Evolutionary conservation across 192 early-diverging fungal genomes (phyloP), one percentile per base, ranked within the genome.

Genomic region (Rhizophagus clarus): DNA sequence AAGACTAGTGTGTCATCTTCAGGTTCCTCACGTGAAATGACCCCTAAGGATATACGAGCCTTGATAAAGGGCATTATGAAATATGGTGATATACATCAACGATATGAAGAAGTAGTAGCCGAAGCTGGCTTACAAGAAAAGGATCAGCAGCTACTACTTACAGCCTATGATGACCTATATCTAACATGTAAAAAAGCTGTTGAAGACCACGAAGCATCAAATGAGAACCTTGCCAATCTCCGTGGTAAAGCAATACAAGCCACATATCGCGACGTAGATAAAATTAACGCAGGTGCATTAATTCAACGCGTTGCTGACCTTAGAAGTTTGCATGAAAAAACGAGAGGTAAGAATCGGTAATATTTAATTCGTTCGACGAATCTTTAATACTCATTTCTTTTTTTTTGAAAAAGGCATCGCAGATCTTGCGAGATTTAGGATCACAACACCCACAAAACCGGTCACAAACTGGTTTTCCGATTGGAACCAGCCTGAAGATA

Each of bases 401-500:
- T 7, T 40, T 40, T 40, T 34, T 34, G 2, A 28, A 66, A 26
- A 81, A 77, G 42, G 17, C 3, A 28, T 87, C 0, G 73, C 87
- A 12, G 91, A 94, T 49, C 81, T 86, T 14, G 84, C 86, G 1
- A 92, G 91, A 78, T 99, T 97, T 86, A 87, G 97, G 17, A 83
- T 99, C 17, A 84, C 88, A 17, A 85, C 90, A n/a, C 83, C 88
- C n/a, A 81, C 97, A 29, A 98, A 98, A 85, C 89, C 90, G 32
- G 95, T 96, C 0, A 85, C 90, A 79, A 92, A 93, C 74, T 99
- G 97, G 97, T 86, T 86, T 63, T 93, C 92, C 62, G 56, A 85
- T 32, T 99, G 98, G 98, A 90, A 92, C 5, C 92, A 91, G 72
- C 91, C 91, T 61, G 98, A 99, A 81, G 98, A 99, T 83, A 89